Conservation (phyloP, 768 basidiomycete species). For the Amanita rimosa region DNA sequence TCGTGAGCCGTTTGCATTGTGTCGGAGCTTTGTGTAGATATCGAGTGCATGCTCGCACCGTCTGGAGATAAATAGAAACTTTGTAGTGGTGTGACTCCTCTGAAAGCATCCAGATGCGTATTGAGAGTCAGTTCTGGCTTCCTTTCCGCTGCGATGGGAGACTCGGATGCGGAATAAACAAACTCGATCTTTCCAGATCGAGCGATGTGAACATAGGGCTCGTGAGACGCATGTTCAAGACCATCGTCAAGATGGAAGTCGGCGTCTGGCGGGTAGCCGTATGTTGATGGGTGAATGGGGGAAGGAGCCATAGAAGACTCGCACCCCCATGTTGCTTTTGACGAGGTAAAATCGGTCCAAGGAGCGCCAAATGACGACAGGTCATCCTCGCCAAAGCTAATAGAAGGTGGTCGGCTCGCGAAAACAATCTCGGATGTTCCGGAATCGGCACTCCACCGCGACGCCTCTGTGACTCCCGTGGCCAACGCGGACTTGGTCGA, state of each 20-base stretch:
- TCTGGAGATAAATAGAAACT: not conserved
- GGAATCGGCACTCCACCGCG: conserved; percentile 6
- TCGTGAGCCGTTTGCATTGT: conserved; percentile 6
- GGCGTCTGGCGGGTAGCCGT: not conserved
- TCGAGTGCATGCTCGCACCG: conserved; percentile 4
- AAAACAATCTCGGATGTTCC: conserved; percentile 6
- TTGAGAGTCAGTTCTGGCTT: conserved; percentile 3
- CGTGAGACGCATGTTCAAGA: not conserved
- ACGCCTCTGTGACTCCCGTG: conserved; percentile 2
- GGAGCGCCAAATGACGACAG: conserved; percentile 1
- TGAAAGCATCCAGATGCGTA: conserved; percentile 6
- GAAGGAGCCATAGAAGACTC: conserved; percentile 4
- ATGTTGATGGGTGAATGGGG: not conserved
- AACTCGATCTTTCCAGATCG: not conserved
- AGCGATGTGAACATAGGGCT: conserved; percentile 2
- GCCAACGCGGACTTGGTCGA: conserved; percentile 3
- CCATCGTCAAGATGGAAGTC: conserved; percentile 1
- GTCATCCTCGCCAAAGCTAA: conserved; percentile 1
- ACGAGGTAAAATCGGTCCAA: conserved; percentile 6
- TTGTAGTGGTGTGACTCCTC: not conserved
- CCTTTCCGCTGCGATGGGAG: not conserved
- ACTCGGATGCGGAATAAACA: not conserved
- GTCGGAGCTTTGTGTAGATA: conserved; percentile 2
- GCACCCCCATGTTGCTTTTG: conserved; percentile 6
- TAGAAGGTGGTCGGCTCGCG: not conserved